Base-by-base conservation (phyloP, 2,329 filamentous ascomycete genomes). In the Penicillium italicum region DNA sequence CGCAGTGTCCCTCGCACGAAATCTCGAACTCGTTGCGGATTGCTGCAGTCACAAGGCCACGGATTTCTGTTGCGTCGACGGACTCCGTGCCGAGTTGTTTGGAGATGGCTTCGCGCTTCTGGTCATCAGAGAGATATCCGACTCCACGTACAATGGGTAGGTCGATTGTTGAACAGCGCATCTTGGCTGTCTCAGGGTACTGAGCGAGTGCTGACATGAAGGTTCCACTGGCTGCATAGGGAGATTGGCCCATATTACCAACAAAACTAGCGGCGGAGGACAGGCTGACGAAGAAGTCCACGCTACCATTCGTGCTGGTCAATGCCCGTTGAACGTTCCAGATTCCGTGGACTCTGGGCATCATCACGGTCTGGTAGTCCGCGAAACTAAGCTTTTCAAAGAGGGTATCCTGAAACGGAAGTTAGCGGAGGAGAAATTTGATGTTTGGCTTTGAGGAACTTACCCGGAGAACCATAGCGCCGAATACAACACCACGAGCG, bases 161-260 rank as follows among this genome's bases (percentile, higher is more conserved):
- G 78, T 82, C 80, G 77, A 66, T 73, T 59, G 76, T 77, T 45
- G 69, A 72, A 30, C 62, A 68, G n/a, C 66, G 69, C 30, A 69
- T 81, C 83, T 5, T 89, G 83, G 86, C 72, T 81, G 53, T 42
- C 11, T 60, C 49, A 4, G 60, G 56, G 47, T 65, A 62, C 20
- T 66, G 53, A n/a, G 61, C 60, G 8, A 65, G 53, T 12, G 62
- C 63, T 5, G 62, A 48, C 63, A 65, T 65, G 37, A 64, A 65
- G n/a, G 62, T 65, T 46, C 63, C 63, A 44, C 58, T 65, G 28
- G 63, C 38, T 84, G 87, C 77, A 84, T 90, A 10, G 66, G 87
- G 46, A 80, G 79, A 61, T 80, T 92, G 48, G 81, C 84, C 11
- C 64, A 85, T 58, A 28, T 66, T 69, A 7, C 67, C 67, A n/a